phyloP scores from a whole-genome alignment of 768 basidiomycete genomes.

The Pisolithus orientalis region DNA sequence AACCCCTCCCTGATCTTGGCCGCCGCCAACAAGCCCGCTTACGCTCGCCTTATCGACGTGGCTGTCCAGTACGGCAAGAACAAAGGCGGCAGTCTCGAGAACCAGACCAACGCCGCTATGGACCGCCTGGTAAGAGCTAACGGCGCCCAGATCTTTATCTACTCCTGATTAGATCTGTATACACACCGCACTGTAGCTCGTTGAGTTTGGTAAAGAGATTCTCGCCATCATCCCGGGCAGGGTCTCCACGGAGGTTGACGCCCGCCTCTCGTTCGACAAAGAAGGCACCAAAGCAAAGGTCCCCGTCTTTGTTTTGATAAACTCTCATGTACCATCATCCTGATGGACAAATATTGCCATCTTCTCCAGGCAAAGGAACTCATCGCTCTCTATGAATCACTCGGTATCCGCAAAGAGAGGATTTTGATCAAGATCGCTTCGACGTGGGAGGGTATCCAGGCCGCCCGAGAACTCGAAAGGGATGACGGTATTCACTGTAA shows the following conservation, averaged over 20 bases:
- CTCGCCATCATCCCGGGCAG: conserved; percentile 93
- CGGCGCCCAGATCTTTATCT: conserved; percentile 6
- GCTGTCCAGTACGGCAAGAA: conserved; percentile 71
- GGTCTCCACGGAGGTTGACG: conserved; percentile 99
- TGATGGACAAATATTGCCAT: conserved; percentile 2
- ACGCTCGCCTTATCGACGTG: conserved; percentile 70
- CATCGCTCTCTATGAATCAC: conserved; percentile 90
- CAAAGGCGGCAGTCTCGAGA: conserved; percentile 74
- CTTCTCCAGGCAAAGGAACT: conserved; percentile 63
- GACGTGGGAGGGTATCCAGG: conserved; percentile 99
- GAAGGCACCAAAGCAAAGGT: conserved; percentile 87
- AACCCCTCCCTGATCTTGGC: conserved; percentile 95
- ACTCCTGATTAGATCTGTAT: conserved; percentile 4
- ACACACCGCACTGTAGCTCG: conserved; percentile 51
- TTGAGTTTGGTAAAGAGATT: conserved; percentile 97
- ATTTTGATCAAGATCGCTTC: conserved; percentile 99
- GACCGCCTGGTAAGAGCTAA: conserved; percentile 74
- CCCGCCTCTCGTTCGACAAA: conserved; percentile 95
- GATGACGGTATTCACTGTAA: conserved; percentile 97
- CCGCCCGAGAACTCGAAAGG: conserved; percentile 89
- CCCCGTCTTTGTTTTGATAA: neutral
- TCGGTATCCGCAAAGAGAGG: conserved; percentile 91
- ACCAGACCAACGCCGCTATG: conserved; percentile 70
- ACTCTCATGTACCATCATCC: neutral
- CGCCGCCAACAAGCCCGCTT: conserved; percentile 85